phyloP scores from a whole-genome alignment of 306 rosid genomes.

The Astragalus glycyphyllos region DNA sequence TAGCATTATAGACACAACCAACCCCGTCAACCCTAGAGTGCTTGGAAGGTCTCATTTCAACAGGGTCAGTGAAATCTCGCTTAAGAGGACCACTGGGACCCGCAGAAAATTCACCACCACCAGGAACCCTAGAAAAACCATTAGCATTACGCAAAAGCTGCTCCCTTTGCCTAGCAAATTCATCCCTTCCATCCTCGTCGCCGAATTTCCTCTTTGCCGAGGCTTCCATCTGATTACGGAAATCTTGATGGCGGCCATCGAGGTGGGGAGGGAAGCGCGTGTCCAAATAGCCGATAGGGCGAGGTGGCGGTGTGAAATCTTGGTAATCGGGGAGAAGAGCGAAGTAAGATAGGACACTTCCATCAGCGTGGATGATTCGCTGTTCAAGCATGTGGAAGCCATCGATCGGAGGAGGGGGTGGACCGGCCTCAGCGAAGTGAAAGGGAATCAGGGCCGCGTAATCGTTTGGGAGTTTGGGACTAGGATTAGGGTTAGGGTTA shows the following conservation, averaged over 20 bases:
- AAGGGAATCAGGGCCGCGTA: constrained; percentile 43
- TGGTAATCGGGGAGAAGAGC: constrained; percentile 91
- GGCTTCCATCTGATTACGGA: constrained; percentile 66
- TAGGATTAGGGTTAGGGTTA: constrained; percentile 34
- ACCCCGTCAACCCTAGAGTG: constrained; percentile 58
- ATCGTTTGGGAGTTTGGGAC: constrained; percentile 46
- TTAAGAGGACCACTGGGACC: constrained; percentile 60
- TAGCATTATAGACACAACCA: constrained; percentile 29
- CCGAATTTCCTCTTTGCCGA: constrained; percentile 69
- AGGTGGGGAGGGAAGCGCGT: constrained; percentile 46
- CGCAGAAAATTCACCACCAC: constrained; percentile 49
- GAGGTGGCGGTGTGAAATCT: constrained; percentile 60
- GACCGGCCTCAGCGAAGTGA: constrained; percentile 71
- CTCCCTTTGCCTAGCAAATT: constrained; percentile 59
- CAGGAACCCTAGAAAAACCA: constrained; percentile 53
- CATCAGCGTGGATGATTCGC: constrained; percentile 88
- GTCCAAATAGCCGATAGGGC: constrained; percentile 52
- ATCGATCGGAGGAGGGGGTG: constrained; percentile 85
- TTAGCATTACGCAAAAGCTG: constrained; percentile 60
- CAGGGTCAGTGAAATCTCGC: constrained; percentile 43
- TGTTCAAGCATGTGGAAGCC: constrained; percentile 99
- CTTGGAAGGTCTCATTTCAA: constrained; percentile 65
- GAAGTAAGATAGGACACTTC: constrained; percentile 85
- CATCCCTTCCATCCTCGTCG: constrained; percentile 57
- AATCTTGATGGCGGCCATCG: constrained; percentile 54